Conservation (phyloP, 1,139 yeast species). For the Diutina scorzettiae region DNA sequence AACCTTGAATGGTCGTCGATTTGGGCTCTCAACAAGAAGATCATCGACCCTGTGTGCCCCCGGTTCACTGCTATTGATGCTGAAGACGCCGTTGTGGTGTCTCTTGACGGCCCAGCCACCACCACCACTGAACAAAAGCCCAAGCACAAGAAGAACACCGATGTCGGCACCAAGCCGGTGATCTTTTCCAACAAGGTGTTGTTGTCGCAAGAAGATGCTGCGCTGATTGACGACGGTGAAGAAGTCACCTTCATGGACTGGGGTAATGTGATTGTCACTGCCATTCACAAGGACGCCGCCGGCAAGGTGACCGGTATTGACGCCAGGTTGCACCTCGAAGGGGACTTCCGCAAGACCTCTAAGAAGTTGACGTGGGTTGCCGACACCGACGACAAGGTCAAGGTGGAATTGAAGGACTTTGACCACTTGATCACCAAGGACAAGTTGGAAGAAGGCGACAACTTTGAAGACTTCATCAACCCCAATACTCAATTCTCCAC, state of each 20-base stretch:
- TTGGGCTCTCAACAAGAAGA: conserved; percentile 95
- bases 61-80: conserved; percentile 74
- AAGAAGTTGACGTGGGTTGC: conserved; percentile 96
- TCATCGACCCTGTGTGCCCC: conserved; percentile 93
- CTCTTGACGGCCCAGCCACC: conserved; percentile 59
- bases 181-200: conserved; percentile 51
- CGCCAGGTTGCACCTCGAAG: conserved; percentile 82
- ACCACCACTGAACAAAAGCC: conserved; percentile 64
- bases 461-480: conserved; percentile 87
- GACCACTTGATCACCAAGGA: conserved; percentile 95
- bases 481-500: conserved; percentile 80
- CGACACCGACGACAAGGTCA: conserved; percentile 55
- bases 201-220: conserved; percentile 88
- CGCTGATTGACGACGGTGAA: conserved; percentile 55
- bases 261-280: conserved; percentile 86
- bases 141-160: conserved; percentile 93
- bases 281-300: conserved; percentile 37
- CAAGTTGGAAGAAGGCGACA: conserved; percentile 89
- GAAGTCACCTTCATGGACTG: conserved; percentile 97
- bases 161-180: conserved; percentile 75
- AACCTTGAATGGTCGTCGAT: conserved; percentile 94
- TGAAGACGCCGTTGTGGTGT: conserved; percentile 51
- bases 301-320: conserved; percentile 48
- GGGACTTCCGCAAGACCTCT: conserved; percentile 94
- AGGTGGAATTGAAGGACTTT: conserved; percentile 78